Base-by-base conservation (phyloP, 352 stramenopile species). In the Pythium chondricola region DNA sequence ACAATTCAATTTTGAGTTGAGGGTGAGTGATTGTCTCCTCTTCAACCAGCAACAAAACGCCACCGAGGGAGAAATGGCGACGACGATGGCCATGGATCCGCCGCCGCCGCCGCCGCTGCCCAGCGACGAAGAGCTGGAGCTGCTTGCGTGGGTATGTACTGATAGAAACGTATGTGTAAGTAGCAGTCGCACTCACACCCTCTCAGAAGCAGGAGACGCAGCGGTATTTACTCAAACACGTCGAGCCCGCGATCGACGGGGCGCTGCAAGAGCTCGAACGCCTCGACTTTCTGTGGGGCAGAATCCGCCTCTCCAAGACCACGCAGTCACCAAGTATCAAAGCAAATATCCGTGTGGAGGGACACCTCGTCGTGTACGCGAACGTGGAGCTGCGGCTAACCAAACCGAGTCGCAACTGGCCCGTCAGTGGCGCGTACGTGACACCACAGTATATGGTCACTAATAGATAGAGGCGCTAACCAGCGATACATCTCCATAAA, bases 251-350 rank as follows among this genome's bases (percentile, higher is more conserved):
- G 13, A 57, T 85, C 17, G 58, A 74, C 33, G 69, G 62, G 17
- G 74, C 75, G 25, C 54, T 74, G 35, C 66, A 80, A 14, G 80
- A 91, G 46, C 58, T 91, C 8, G 80, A 91, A 56, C 80, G 73
- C 17, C 70, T 91, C n/a, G 76, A 91, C 51, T 84, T 91, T 50
- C 69, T 91, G 26, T 91, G 80, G 76, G 77, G 80, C 6, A 67
- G 74, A 48, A 91, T 91, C 43, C 80, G 80, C 17, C 79, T 82
- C 37, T 74, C 77, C 37, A 75, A 74, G 18, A 49, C 62, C 14
- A 63, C 56, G 16, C 31, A 56, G 16, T 73, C 67, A 21, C 59
- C 71, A 2, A 58, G 52, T 9, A 71, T 91, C 54, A 87, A 86
- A 52, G 77, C 66, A 4, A 72, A 86, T 17, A 70, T 91, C 44